Conservation (phyloP, 371 early-diverging fungal genomes). For the Lichtheimia ramosa region DNA sequence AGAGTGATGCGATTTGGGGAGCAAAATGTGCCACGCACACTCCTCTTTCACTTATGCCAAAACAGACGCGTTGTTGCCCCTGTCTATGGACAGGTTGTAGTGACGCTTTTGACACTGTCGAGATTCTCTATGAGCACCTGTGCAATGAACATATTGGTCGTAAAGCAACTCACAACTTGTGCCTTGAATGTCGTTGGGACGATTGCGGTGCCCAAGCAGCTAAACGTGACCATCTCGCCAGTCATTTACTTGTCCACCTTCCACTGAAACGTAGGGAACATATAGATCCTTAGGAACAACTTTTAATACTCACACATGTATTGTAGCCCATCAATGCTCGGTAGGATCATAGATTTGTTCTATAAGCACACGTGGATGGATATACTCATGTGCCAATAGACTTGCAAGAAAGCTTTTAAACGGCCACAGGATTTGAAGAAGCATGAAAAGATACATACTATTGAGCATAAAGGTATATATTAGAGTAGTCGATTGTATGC, state of each 20-base stretch:
- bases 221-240: constrained; percentile 93
- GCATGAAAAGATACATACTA: constrained; percentile 84
- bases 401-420: constrained; percentile 87
- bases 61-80: constrained; percentile 6
- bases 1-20: too few relatives aligned
- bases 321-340: constrained; percentile 1
- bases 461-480: constrained; percentile 44
- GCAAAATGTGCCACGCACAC: neutral
- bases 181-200: constrained; percentile 87
- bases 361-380: too few relatives aligned
- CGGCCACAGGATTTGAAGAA: constrained; percentile 94
- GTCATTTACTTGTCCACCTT: constrained; percentile 88
- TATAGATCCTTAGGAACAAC: neutral
- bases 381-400: constrained; percentile 26
- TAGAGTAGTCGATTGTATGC: neutral
- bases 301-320: neutral
- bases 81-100: constrained; percentile 57
- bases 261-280: constrained; percentile 73
- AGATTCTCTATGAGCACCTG: constrained; percentile 80
- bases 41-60: constrained; percentile 1
- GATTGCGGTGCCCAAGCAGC: constrained; percentile 69
- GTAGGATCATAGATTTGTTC: neutral
- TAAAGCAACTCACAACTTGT: constrained; percentile 86
- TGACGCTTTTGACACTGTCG: constrained; percentile 66
- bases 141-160: constrained; percentile 88